These are phyloP conservation scores for Myotisia sp. DNA, from an alignment of 2,329 filamentous ascomycete species.

Conservation along the genomic window DNA sequence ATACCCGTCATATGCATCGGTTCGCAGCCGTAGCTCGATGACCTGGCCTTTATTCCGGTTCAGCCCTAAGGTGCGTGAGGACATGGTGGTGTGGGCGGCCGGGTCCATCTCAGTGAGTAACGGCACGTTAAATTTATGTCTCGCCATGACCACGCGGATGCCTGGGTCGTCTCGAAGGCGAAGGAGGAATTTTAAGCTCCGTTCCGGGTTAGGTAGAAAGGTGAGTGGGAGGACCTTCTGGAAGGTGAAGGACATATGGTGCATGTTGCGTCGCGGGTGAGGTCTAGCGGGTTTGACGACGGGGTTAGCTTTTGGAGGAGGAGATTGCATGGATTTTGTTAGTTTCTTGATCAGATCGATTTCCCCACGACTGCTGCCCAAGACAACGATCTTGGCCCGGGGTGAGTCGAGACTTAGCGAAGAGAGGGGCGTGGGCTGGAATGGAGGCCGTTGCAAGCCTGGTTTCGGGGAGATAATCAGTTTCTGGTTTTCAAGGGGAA, in stretches of 20 bases:
- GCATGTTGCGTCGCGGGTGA: constrained; percentile 19
- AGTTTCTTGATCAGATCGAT: constrained; percentile 30
- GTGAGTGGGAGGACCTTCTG: constrained; percentile 58
- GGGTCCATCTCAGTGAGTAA: constrained; percentile 95
- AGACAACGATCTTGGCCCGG: constrained; percentile 33
- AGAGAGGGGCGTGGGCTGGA: constrained; percentile 23
- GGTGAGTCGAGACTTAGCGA: constrained; percentile 23
- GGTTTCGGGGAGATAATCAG: constrained; percentile 35
- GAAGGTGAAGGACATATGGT: constrained; percentile 55
- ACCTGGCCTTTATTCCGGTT: constrained; percentile 81
- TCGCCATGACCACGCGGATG: constrained; percentile 68
- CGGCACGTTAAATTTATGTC: constrained; percentile 70
- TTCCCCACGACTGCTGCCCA: constrained; percentile 30
- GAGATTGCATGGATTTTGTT: constrained; percentile 9
- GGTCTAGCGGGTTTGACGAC: constrained; percentile 13
- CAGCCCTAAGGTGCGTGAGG: constrained; percentile 68
- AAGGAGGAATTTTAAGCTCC: constrained; percentile 56
- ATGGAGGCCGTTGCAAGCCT: constrained; percentile 33
- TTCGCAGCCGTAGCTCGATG: constrained; percentile 80
- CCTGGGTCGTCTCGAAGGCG: constrained; percentile 70
- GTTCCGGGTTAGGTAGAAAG: constrained; percentile 61
- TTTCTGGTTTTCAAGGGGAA: constrained; percentile 31
- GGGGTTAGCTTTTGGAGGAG: constrained; percentile 13
- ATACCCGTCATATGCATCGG: constrained; percentile 87
- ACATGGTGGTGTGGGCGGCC: constrained; percentile 62